These are phyloP conservation scores for Saccharomycopsis phalli DNA, from an alignment of 1,139 yeast species.

Conservation along the genomic window DNA sequence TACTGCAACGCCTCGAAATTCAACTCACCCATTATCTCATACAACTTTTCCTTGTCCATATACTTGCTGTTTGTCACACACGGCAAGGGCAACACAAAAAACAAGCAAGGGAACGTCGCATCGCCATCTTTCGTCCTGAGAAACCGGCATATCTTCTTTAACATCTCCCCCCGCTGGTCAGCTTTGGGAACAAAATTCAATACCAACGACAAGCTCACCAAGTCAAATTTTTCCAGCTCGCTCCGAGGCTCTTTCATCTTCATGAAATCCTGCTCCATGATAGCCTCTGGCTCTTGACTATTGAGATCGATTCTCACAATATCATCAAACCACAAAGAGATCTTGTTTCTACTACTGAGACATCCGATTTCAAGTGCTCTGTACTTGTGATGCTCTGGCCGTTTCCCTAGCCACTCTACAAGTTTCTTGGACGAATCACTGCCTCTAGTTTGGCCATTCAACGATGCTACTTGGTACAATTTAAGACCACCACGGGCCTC, in stretches of 20 bases:
- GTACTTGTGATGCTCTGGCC: constrained; percentile 23
- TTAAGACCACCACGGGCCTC: constrained; percentile 58
- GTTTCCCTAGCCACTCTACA: constrained; percentile 51
- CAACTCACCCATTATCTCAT: constrained; percentile 40
- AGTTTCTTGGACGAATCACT: constrained; percentile 82
- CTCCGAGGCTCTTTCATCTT: constrained; percentile 50
- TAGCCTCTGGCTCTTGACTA: constrained; percentile 61
- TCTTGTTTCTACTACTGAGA: constrained; percentile 55
- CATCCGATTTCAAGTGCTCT: constrained; percentile 68
- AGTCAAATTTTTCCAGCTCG: constrained; percentile 42
- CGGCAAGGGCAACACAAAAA: constrained; percentile 81
- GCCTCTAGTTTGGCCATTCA: constrained; percentile 82
- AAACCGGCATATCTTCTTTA: constrained; percentile 50
- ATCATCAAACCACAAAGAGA: constrained; percentile 43
- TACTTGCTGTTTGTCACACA: constrained; percentile 80
- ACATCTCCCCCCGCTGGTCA: constrained; percentile 66
- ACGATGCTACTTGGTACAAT: constrained; percentile 79
- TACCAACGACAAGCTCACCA: constrained; percentile 78
- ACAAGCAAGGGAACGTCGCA: constrained; percentile 34
- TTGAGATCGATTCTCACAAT: constrained; percentile 69
- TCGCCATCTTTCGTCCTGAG: constrained; percentile 27
- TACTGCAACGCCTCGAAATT: constrained; percentile 46
- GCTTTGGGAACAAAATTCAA: constrained; percentile 81
- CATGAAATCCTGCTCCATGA: constrained; percentile 78
- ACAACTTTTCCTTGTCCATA: constrained; percentile 38